Evolutionary conservation across 441 rosid genomes (phyloP), one percentile per base, ranked within the genome.

Genomic region (Biscutella auriculata): DNA sequence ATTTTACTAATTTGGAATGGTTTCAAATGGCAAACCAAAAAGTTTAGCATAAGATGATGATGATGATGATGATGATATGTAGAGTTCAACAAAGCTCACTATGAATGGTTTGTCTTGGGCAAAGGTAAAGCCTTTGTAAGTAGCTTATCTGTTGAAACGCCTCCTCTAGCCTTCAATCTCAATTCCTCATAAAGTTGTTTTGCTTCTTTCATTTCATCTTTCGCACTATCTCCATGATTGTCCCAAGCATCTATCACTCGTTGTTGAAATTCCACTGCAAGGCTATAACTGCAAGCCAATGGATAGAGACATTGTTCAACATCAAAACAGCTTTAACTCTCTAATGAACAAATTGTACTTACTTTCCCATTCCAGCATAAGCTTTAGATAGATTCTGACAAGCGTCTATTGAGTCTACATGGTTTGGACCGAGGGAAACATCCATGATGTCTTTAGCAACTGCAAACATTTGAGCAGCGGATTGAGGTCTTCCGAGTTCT

Each of bases 361-460:
- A 87, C 98, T 87, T 88, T 76, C 89, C 85, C 84, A 81, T 79
- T 62, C 80, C 77, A 45, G 80, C 57, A 41, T 88, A 85, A 65
- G 97, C 93, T 66, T 85, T 93, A 6, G 98, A 80, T 39, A 93
- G 92, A 74, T 93, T 93, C 74, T 85, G 95, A 14, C 96, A 93
- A 33, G 97, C 76, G 15, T 88, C 96, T 8, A 93, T 79, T 6
- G 96, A 76, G 75, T 93, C 96, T 0, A 75, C 81, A 75, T 93
- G 95, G 53, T 84, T 77, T 4, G 98, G 98, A 72, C 98, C 96
- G 32, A 88, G 95, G 1, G 98, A 76, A 23, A 79, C 82, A 73
- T 88, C 96, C 95, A 92, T 84, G 53, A 86, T 81, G 48, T 86
- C 95, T 75, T 88, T 86, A 19, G 95, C 92, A 67, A 88, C 80